Conservation (phyloP, 2,329 filamentous ascomycete species). For the Talaromyces sp. region DNA sequence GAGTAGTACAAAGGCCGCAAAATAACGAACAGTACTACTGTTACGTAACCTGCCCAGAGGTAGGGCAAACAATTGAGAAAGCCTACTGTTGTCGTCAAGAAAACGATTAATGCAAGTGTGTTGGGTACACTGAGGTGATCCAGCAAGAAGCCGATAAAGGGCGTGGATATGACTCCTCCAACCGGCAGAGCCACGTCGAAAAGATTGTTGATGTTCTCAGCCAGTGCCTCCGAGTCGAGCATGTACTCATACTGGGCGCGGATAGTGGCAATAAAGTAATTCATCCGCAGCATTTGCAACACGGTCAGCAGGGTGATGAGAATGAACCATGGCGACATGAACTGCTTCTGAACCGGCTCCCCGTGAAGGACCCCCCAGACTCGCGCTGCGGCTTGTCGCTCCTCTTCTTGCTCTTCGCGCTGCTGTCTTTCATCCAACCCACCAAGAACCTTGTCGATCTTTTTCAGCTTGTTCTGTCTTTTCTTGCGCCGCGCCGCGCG, state of each 20-base stretch:
- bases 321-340: conserved; percentile 77
- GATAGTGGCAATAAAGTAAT: conserved; percentile 84
- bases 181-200: conserved; percentile 80
- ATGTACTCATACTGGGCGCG: conserved; percentile 76
- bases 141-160: conserved; percentile 77
- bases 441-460: conserved; percentile 69
- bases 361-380: conserved; percentile 85
- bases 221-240: conserved; percentile 59
- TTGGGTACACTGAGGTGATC: conserved; percentile 71
- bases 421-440: conserved; percentile 57
- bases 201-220: conserved; percentile 71
- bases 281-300: conserved; percentile 72
- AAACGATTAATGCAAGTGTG: conserved; percentile 67
- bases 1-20: conserved; percentile 91
- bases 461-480: conserved; percentile 60
- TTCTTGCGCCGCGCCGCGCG: conserved; percentile 57
- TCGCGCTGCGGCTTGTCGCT: conserved; percentile 66
- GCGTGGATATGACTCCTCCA: conserved; percentile 75
- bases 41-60: conserved; percentile 63
- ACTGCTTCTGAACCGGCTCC: conserved; percentile 65
- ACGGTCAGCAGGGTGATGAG: conserved; percentile 75
- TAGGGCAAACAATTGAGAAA: conserved; percentile 70
- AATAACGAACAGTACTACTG: conserved; percentile 76
- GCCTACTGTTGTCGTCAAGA: conserved; percentile 70
- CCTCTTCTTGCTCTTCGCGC: conserved; percentile 61